These are phyloP conservation scores for Gamsiella multidivaricata DNA, from an alignment of 192 early-diverging fungal genomes.

Conservation along the genomic window DNA sequence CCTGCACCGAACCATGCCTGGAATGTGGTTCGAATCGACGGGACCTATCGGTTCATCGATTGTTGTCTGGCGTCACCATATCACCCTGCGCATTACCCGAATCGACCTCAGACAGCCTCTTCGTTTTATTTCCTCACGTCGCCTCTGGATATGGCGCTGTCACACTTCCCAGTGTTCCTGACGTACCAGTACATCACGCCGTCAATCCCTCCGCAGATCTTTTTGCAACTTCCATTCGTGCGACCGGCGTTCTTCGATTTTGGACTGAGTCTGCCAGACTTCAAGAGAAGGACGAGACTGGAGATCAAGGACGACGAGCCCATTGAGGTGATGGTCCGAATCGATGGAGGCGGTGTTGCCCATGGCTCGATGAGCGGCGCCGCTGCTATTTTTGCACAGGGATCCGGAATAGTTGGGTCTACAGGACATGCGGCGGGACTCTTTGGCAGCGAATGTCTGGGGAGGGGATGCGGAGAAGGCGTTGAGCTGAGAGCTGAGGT, in stretches of 20 bases:
- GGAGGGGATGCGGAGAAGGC: conserved; percentile 36
- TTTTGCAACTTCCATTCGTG: conserved; percentile 59
- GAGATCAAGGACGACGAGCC: conserved; percentile 52
- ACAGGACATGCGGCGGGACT: neutral
- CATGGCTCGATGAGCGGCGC: no score
- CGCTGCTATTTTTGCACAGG: neutral
- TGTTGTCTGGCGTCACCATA: conserved; percentile 63
- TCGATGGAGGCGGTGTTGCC: conserved; percentile 7
- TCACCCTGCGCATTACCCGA: conserved; percentile 55
- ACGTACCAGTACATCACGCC: conserved; percentile 59
- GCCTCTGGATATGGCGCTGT: conserved; percentile 41
- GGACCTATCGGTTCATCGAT: conserved; percentile 65
- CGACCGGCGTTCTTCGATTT: conserved; percentile 57
- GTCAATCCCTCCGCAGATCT: conserved; percentile 38
- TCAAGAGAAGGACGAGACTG: conserved; percentile 22
- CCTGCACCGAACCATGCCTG: conserved; percentile 46
- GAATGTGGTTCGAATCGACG: conserved; percentile 58
- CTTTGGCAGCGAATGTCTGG: conserved; percentile 36
- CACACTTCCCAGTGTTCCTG: conserved; percentile 49
- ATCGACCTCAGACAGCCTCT: conserved; percentile 20
- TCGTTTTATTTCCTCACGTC: conserved; percentile 53
- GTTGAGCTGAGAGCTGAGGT: conserved; percentile 44
- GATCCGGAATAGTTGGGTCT: conserved; percentile 18
- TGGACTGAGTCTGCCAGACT: conserved; percentile 51
- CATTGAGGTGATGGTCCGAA: conserved; percentile 13